These are phyloP conservation scores for Trichoderma aggressivum DNA, from an alignment of 2,329 filamentous ascomycete genomes.

Conservation along the genomic window DNA sequence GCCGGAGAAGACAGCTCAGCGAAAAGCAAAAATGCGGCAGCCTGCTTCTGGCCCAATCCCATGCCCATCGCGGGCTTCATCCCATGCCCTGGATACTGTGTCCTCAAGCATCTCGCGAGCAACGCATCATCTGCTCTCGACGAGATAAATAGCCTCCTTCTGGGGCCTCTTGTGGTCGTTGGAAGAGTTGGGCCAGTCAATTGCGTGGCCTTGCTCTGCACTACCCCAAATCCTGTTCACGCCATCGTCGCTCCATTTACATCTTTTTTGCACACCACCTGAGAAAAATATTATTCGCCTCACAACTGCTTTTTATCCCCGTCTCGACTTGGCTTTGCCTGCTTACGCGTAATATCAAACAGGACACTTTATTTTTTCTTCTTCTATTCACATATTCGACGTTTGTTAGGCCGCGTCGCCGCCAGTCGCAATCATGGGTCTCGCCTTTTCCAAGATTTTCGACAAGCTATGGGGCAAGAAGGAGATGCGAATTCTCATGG, in stretches of 20 bases:
- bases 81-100: constrained; percentile 23
- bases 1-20: constrained; percentile 20
- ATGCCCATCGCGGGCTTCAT: neutral
- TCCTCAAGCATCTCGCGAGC: constrained; percentile 24
- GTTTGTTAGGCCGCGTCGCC: constrained; percentile 31
- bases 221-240: constrained; percentile 14
- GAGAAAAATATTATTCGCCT: constrained; percentile 8
- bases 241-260: constrained; percentile 11
- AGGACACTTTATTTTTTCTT: constrained; percentile 28
- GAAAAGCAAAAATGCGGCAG: constrained; percentile 20
- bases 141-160: constrained; percentile 19
- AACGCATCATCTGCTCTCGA: neutral
- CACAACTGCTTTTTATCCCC: neutral
- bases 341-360: constrained; percentile 31
- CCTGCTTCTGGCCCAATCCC: constrained; percentile 12
- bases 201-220: constrained; percentile 8
- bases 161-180: neutral
- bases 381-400: constrained; percentile 11
- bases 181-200: neutral
- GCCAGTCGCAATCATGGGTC: constrained; percentile 80
- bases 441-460: constrained; percentile 95
- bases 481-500: constrained; percentile 99
- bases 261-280: neutral
- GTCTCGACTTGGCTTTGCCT: constrained; percentile 18
- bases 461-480: constrained; percentile 98